phyloP scores from a whole-genome alignment of 192 early-diverging fungal genomes.

The Umbelopsis sp. region DNA sequence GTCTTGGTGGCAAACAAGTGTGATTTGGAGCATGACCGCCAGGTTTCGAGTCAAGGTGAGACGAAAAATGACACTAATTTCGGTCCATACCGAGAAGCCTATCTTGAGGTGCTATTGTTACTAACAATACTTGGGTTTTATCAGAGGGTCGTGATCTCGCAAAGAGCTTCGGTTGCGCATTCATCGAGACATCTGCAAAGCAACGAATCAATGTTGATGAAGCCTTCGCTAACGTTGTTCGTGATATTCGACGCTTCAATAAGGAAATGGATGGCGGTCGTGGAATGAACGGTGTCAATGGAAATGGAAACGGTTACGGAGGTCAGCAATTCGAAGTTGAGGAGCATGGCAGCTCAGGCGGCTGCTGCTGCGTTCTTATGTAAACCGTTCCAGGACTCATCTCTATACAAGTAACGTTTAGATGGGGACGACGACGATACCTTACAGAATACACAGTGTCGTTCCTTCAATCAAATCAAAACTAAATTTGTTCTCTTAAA shows the following conservation, averaged over 20 bases:
- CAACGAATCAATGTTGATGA: constrained; percentile 91
- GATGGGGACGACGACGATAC: constrained; percentile 12
- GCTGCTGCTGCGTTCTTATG: constrained; percentile 12
- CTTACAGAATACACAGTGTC: constrained; percentile 11
- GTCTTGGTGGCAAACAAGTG: constrained; percentile 95
- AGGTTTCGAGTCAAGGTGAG: constrained; percentile 69
- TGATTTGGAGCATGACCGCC: constrained; percentile 80
- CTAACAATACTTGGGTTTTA: too few species aligned
- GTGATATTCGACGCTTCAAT: constrained; percentile 80
- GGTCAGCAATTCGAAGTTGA: constrained; percentile 7
- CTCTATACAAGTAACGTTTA: background rate
- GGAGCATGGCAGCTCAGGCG: constrained; percentile 5
- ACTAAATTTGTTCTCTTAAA: background rate
- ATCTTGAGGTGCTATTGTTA: too few species aligned
- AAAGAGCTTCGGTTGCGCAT: constrained; percentile 70
- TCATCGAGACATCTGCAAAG: constrained; percentile 90
- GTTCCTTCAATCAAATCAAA: background rate
- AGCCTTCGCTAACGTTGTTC: constrained; percentile 86
- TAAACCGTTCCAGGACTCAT: background rate
- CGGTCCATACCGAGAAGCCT: background rate
- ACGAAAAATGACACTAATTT: background rate
- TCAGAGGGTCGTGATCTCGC: constrained; percentile 85
- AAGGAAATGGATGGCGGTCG: constrained; percentile 77
- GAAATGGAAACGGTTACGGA: constrained; percentile 47
- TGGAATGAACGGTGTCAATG: constrained; percentile 63